phyloP scores from a whole-genome alignment of 805 yeast genomes.

The Candida wancherniae region DNA sequence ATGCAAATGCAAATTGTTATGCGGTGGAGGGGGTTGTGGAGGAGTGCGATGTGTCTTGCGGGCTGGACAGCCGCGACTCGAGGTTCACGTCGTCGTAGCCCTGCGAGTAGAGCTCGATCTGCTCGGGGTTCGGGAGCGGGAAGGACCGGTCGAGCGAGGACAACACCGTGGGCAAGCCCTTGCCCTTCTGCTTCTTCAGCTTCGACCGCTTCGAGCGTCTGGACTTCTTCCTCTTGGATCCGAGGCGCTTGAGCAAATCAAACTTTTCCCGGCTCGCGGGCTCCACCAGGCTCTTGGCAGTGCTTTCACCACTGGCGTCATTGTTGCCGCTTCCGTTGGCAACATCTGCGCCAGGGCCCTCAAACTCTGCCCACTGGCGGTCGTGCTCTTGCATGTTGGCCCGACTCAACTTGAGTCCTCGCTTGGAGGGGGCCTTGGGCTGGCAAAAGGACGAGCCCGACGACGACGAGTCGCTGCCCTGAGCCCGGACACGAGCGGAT shows the following conservation, averaged over 20 bases:
- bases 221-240: background rate
- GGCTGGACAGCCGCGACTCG: constrained; percentile 11
- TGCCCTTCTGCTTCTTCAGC: constrained; percentile 4
- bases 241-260: no score
- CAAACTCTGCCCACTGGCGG: constrained; percentile 13
- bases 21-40: background rate
- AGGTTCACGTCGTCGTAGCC: constrained; percentile 13
- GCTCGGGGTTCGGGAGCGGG: constrained; percentile 17
- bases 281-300: no score
- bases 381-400: constrained; percentile 19
- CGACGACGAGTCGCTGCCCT: no score
- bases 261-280: no score
- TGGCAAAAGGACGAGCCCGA: constrained; percentile 1
- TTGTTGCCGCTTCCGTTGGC: no score
- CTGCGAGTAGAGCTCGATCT: constrained; percentile 16
- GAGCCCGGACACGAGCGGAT: no score
- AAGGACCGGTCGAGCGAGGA: constrained; percentile 15
- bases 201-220: no score
- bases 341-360: no score
- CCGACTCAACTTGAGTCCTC: constrained; percentile 12
- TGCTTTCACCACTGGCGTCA: constrained; percentile 1
- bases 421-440: constrained; percentile 2
- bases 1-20: constrained; percentile 1
- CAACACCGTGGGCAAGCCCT: constrained; percentile 11
- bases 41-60: constrained; percentile 6